phyloP scores from a whole-genome alignment of 2,329 filamentous ascomycete species.

The Talaromyces piceae region DNA sequence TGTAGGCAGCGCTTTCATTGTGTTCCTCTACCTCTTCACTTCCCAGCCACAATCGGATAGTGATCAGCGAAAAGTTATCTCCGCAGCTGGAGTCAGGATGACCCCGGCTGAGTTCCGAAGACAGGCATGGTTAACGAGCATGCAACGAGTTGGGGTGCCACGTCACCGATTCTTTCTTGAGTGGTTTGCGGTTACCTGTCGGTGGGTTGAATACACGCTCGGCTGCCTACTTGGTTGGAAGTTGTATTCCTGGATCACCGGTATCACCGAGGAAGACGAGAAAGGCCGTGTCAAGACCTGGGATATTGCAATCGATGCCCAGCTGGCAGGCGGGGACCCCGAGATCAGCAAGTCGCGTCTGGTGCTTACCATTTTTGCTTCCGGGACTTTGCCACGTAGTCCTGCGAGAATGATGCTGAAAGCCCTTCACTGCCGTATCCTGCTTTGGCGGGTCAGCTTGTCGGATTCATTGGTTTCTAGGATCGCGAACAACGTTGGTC shows the following conservation, averaged over 20 bases:
- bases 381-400: constrained; percentile 75
- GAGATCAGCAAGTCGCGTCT: constrained; percentile 84
- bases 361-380: constrained; percentile 78
- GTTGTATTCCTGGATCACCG: constrained; percentile 70
- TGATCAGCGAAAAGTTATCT: constrained; percentile 29
- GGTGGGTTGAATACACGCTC: constrained; percentile 73
- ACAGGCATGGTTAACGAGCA: constrained; percentile 86
- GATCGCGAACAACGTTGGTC: constrained; percentile 61
- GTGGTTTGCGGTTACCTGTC: constrained; percentile 68
- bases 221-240: constrained; percentile 70
- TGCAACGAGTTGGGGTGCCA: constrained; percentile 88
- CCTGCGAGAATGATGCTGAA: constrained; percentile 83
- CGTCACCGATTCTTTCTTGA: constrained; percentile 80
- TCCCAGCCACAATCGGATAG: constrained; percentile 50
- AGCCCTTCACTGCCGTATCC: constrained; percentile 80
- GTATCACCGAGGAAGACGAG: constrained; percentile 77
- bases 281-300: constrained; percentile 81
- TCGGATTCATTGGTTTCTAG: constrained; percentile 57
- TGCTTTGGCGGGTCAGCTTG: constrained; percentile 71
- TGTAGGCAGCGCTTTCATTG: constrained; percentile 48
- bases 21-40: constrained; percentile 50
- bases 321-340: constrained; percentile 80
- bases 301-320: constrained; percentile 87
- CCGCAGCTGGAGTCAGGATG: constrained; percentile 27
- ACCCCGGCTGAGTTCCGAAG: constrained; percentile 77